Evolutionary conservation across 1,284 basidiomycete genomes (phyloP), one percentile per base, ranked within the genome.

Genomic region (Phaffia rhodozyma): DNA sequence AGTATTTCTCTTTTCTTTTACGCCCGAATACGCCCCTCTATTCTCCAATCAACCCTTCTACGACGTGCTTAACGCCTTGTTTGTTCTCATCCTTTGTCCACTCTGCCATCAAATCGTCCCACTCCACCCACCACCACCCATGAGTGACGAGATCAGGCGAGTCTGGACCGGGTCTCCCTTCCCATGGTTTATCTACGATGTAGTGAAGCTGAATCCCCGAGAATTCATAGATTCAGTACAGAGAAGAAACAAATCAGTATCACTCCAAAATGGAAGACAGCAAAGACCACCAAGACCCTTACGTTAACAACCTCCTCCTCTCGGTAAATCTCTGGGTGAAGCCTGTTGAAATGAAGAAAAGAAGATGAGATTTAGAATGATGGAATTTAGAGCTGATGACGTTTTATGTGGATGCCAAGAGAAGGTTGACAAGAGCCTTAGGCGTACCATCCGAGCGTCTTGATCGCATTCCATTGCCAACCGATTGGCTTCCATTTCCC

Each of bases 401-500:
- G 9, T 34, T 34, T 5, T 9, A 34, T 34, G 9, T 34, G 32
- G 32, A 34, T 5, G 5, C 32, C 32, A 34, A 34, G 32, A 34
- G 9, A 34, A 34, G 67, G 32, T 34, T 34, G 32, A 9, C 32
- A 34, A 34, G n/a, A n/a, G n/a, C n/a, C n/a, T n/a, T n/a, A n/a
- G n/a, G n/a, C 79, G 75, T 67, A 73, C 69, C 62, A 73, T 64
- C 62, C 76, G 55, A 78, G 68, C 52, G 78, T 79, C 67, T 80
- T 77, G 66, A 80, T 72, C 1, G 77, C 76, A 64, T 80, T 80
- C 65, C 74, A 75, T 68, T 73, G 73, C 76, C 77, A 80, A 0
- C 78, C 76, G 20, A 80, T 67, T 7, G 75, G 74, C 55, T 70
- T 66, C 72, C 77, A 79, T 58, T 68, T 67, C 16, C 85, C 86